Percentiles rank a stretch among this genome's conserved stretches.
These are phyloP conservation scores for Helminthosporium solani DNA, from an alignment of 2,329 filamentous ascomycete genomes.

Conservation along the genomic window DNA sequence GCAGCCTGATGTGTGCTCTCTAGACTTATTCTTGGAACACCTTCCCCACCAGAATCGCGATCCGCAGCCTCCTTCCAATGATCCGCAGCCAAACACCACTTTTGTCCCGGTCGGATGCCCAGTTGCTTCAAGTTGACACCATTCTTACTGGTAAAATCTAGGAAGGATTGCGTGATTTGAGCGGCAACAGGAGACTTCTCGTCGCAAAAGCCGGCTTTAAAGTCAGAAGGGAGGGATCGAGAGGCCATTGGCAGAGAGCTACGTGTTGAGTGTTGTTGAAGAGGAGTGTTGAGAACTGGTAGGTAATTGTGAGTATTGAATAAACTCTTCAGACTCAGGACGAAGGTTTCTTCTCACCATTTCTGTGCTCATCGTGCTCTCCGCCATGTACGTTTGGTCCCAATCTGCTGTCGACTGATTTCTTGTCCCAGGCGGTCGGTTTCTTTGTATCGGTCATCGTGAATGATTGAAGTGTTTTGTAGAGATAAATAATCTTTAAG, in stretches of 20 bases:
- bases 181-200: conserved; percentile 13
- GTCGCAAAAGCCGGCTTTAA: conserved; percentile 17
- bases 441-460: background rate
- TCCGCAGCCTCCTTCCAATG: conserved; percentile 11
- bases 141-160: conserved; percentile 11
- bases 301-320: background rate
- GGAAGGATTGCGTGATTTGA: conserved; percentile 13
- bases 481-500: no score
- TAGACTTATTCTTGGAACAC: conserved; percentile 11
- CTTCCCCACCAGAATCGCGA: conserved; percentile 9
- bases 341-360: conserved; percentile 2
- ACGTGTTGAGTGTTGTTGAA: conserved; percentile 15
- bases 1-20: conserved; percentile 15
- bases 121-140: conserved; percentile 14
- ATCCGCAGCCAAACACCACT: conserved; percentile 13
- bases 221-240: conserved; percentile 10
- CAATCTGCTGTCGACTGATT: background rate
- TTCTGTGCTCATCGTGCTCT: conserved; percentile 7
- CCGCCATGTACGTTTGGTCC: conserved; percentile 6
- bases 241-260: conserved; percentile 15
- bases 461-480: no score
- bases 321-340: background rate
- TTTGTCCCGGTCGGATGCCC: conserved; percentile 14
- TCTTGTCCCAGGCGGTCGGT: background rate
- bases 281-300: conserved; percentile 11